Evolutionary conservation across 352 stramenopile species (phyloP), one percentile per base, ranked within the genome.

Genomic region (Phytophthora sansomeana): DNA sequence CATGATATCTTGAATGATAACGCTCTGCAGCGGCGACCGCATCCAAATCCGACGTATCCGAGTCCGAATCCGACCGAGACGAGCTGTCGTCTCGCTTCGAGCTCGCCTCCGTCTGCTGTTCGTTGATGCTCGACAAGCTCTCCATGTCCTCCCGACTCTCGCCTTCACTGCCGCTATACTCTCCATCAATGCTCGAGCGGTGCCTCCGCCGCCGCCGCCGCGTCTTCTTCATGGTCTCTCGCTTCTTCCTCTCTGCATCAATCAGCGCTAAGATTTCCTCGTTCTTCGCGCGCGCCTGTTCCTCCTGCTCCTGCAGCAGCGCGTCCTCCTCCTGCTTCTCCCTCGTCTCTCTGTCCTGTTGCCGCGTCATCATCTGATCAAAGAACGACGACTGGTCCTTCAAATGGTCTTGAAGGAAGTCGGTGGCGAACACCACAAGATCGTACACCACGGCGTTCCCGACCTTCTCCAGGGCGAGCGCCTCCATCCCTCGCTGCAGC

Each of bases 381-480:
- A 94, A 95, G 72, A 96, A 95, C 21, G 83, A 93, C 55, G 81
- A 89, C 72, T 92, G 84, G 69, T 93, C 83, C 47, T 93, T 92
- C 17, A 92, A 54, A 60, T 93, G 84, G 36, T 92, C 83, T 50
- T 92, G 78, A 21, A 96, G 80, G 49, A 91, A 96, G 35, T 96
- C 89, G 8, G 82, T 90, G 16, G 87, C 83, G 58, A 86, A 85
- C 63, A 90, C 79, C 47, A 96, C 84, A 36, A 96, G 78, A 61
- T 96, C 87, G 75, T 95, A 93, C 17, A 93, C 70, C 67, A 83
- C 89, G 24, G 83, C 85, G 26, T 93, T 83, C 39, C 85, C 87
- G 19, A 93, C 43, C 47, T 93, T 92, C 46, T 91, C 81, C 3
- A 72, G 46, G 17, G 88, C 80, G 16, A 93, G 57, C 10, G 59